These are phyloP conservation scores for Macrocybe sp. DNA, from an alignment of 1,284 basidiomycete species.

Conservation along the genomic window DNA sequence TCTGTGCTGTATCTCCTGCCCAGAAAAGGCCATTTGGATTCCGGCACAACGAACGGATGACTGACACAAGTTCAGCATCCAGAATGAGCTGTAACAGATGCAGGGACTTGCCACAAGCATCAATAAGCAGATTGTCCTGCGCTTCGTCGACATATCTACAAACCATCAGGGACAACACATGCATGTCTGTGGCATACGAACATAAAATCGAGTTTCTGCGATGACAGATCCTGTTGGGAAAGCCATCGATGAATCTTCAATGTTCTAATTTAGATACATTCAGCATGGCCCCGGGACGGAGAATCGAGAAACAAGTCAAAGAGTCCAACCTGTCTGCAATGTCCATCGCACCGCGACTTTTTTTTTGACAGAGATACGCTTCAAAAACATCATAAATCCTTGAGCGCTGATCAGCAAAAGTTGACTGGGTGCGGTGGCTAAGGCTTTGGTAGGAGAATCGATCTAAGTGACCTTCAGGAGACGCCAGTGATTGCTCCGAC, in stretches of 20 bases:
- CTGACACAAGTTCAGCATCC: conserved; percentile 27
- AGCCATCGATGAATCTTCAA: not conserved
- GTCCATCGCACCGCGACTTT: conserved; percentile 44
- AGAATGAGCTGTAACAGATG: not conserved
- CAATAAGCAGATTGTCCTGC: conserved; percentile 68
- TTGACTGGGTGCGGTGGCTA: conserved; percentile 39
- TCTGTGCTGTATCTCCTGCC: conserved; percentile 79
- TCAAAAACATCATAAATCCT: conserved; percentile 53
- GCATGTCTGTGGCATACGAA: not conserved
- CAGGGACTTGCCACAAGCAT: conserved; percentile 45
- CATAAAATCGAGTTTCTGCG: not conserved
- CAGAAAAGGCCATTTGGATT: conserved; percentile 70
- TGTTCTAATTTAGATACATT: not conserved
- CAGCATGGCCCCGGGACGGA: not conserved
- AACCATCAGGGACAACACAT: too few species aligned
- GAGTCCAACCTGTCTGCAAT: conserved; percentile 51
- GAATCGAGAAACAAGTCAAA: not conserved
- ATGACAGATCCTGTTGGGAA: not conserved
- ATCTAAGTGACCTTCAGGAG: conserved; percentile 35
- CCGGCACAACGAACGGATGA: conserved; percentile 52
- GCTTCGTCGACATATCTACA: conserved; percentile 68
- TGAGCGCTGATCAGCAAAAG: conserved; percentile 45
- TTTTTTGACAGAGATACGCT: conserved; percentile 46
- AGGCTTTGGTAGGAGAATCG: conserved; percentile 40
- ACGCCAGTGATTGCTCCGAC: conserved; percentile 43